phyloP scores from a whole-genome alignment of 352 stramenopile genomes.

The Thraustochytrium sp. region DNA sequence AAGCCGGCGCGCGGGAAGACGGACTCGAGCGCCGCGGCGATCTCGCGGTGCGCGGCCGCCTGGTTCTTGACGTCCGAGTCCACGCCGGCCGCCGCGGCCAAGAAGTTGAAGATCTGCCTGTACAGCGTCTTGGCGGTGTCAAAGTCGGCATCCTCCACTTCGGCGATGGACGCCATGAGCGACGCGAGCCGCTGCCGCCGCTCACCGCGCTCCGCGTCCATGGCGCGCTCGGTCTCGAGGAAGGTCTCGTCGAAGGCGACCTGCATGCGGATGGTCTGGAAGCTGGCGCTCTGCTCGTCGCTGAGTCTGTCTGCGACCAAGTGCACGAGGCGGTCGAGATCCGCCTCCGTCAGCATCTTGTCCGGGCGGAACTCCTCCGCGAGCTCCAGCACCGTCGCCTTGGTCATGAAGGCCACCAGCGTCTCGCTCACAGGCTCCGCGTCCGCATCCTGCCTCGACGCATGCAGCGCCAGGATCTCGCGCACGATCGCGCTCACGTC shows the following conservation, averaged over 20 bases:
- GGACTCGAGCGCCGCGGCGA: conserved; percentile 82
- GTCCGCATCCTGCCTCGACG: not conserved
- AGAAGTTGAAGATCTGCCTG: conserved; percentile 58
- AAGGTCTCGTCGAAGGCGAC: conserved; percentile 85
- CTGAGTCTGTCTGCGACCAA: not conserved
- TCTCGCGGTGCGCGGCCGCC: conserved; percentile 63
- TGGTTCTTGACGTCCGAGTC: conserved; percentile 62
- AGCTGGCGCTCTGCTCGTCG: not conserved
- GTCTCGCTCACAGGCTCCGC: not conserved
- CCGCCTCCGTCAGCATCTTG: conserved; percentile 14
- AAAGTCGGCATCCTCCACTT: conserved; percentile 74
- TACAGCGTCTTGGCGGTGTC: conserved; percentile 82
- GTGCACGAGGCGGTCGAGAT: conserved; percentile 2
- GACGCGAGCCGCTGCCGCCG: conserved; percentile 61
- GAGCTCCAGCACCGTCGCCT: not conserved
- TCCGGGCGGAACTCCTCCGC: not conserved
- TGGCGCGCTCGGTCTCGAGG: conserved; percentile 60
- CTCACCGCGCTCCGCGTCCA: conserved; percentile 59
- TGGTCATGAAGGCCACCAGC: conserved; percentile 17
- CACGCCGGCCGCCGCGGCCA: conserved; percentile 22
- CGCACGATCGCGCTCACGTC: not conserved
- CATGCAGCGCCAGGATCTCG: not conserved
- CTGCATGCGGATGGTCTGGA: conserved; percentile 87
- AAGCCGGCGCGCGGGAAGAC: conserved; percentile 86
- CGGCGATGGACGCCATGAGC: conserved; percentile 67